A percentile compares a stretch with the other conserved stretches of the same genome.
phyloP scores from a whole-genome alignment of 2,329 filamentous ascomycete genomes.

The Trichoderma asperellum region DNA sequence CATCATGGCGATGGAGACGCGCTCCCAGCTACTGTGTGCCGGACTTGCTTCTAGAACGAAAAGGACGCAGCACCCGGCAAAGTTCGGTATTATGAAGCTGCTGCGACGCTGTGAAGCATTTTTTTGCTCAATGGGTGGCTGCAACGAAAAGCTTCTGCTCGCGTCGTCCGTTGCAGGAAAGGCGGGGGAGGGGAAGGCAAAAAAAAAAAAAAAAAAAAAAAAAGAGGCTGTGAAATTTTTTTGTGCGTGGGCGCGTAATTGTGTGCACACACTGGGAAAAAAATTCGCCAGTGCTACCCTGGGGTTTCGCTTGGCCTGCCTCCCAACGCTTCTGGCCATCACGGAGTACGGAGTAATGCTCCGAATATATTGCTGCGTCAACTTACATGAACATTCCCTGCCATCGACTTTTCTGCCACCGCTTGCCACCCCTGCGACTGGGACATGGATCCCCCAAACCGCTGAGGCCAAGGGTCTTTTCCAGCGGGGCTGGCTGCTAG shows the following conservation, averaged over 20 bases:
- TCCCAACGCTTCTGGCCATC: constrained; percentile 8
- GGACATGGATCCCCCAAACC: constrained; percentile 15
- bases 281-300: not conserved
- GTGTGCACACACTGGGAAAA: constrained; percentile 5
- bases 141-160: not conserved
- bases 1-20: constrained; percentile 10
- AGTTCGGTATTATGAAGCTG: not conserved
- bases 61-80: not conserved
- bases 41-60: constrained; percentile 25
- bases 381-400: not conserved
- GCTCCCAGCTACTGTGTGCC: not conserved
- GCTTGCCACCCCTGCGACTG: not conserved
- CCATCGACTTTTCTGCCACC: constrained; percentile 7
- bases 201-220: not conserved
- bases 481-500: constrained; percentile 6
- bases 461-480: not conserved
- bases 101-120: not conserved
- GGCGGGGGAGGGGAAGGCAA: not conserved
- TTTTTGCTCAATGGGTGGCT: not conserved
- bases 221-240: not conserved
- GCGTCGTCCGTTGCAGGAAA: not conserved
- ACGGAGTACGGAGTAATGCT: constrained; percentile 25
- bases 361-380: not conserved
- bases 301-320: constrained; percentile 3
- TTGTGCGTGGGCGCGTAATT: not conserved